Percentiles rank a stretch among this genome's conserved stretches.
Conservation (phyloP, 129 eudicot species). For the Lonicera japonica region DNA sequence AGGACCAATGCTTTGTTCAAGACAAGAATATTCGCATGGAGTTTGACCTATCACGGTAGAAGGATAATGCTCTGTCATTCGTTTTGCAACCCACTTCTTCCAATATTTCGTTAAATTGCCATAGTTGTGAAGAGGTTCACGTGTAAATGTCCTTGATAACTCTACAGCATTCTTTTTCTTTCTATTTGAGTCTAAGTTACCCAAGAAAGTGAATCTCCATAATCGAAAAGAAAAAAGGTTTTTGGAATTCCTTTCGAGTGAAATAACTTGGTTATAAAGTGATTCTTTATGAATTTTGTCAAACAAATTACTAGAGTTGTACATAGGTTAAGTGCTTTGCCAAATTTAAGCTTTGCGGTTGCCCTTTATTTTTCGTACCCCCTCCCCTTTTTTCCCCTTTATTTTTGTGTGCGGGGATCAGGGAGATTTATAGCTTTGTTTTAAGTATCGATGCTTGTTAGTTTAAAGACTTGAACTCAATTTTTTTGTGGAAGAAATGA, state of each 20-base stretch:
- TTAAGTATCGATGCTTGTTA: too few species aligned
- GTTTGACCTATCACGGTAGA: slow-evolving; percentile 4
- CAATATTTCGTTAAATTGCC: slow-evolving; percentile 10
- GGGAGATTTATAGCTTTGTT: too few species aligned
- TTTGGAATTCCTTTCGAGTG: not conserved
- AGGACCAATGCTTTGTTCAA: slow-evolving; percentile 34
- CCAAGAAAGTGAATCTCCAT: not conserved
- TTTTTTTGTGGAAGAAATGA: too few species aligned
- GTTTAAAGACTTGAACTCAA: too few species aligned
- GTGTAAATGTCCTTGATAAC: not conserved
- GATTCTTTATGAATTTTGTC: not conserved
- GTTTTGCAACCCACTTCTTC: slow-evolving; percentile 12
- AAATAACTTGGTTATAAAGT: not conserved
- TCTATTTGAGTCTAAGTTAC: not conserved
- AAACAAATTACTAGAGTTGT: not conserved
- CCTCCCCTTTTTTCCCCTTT: not conserved
- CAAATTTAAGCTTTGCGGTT: not conserved
- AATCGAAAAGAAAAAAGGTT: not conserved
- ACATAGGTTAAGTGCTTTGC: slow-evolving; percentile 12
- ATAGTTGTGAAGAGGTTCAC: slow-evolving; percentile 7
- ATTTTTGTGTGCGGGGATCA: not conserved
- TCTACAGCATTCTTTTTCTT: slow-evolving; percentile 3
- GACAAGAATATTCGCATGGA: too few species aligned
- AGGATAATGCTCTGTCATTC: slow-evolving; percentile 9
- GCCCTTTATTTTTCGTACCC: not conserved